Conservation (phyloP, 2,329 filamentous ascomycete species). For the Ascocoryne sarcoides region DNA sequence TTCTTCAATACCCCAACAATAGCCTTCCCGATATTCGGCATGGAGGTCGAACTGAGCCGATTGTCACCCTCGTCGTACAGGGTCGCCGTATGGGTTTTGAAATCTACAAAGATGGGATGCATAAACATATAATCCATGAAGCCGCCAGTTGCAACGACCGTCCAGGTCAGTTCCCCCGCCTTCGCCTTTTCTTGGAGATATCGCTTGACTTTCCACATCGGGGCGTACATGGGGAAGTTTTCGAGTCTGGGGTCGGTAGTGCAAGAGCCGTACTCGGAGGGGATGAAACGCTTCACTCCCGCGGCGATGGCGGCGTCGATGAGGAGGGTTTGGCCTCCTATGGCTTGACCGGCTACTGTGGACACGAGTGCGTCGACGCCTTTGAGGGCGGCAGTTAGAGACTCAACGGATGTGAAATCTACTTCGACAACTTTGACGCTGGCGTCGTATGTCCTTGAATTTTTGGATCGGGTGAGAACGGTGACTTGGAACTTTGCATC, state of each 20-base stretch:
- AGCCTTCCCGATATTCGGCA: slow-evolving; percentile 28
- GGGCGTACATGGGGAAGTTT: slow-evolving; percentile 9
- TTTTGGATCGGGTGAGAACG: slow-evolving; percentile 15
- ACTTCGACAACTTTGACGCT: slow-evolving; percentile 33
- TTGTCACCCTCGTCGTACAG: slow-evolving; percentile 43
- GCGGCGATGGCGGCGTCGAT: slow-evolving; percentile 51
- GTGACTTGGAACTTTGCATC: slow-evolving; percentile 17
- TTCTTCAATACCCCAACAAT: slow-evolving; percentile 30
- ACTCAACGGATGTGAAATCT: slow-evolving; percentile 33
- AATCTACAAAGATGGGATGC: slow-evolving; percentile 35
- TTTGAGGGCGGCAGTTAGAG: slow-evolving; percentile 31
- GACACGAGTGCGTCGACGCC: slow-evolving; percentile 20
- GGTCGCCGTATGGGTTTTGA: slow-evolving; percentile 30
- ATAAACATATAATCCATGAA: slow-evolving; percentile 49
- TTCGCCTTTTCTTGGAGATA: slow-evolving; percentile 14
- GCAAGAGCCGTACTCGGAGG: slow-evolving; percentile 43
- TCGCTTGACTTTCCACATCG: slow-evolving; percentile 12
- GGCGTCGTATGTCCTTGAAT: slow-evolving; percentile 10
- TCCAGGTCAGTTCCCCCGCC: slow-evolving; percentile 40
- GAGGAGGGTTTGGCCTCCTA: slow-evolving; percentile 29
- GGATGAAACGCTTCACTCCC: slow-evolving; percentile 52
- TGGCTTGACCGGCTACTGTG: slow-evolving; percentile 6
- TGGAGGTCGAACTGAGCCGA: slow-evolving; percentile 17
- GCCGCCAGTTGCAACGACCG: slow-evolving; percentile 40
- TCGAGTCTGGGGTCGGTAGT: slow-evolving; percentile 13